Evolutionary conservation across 306 rosid species (phyloP).

Genomic region (Prunus kanzakura): DNA sequence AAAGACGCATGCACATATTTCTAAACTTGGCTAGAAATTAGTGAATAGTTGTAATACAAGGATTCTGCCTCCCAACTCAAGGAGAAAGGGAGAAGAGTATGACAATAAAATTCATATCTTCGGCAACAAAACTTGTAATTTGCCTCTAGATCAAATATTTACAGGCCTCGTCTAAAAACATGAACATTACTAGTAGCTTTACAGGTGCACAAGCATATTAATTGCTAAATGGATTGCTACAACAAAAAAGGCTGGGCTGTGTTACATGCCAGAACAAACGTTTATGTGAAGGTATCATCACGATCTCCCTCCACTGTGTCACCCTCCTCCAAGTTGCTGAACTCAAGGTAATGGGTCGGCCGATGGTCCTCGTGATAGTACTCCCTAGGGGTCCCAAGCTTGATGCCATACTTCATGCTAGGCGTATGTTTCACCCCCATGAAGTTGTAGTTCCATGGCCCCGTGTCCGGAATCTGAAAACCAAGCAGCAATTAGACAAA

Average conservation of each 20-base stretch:
- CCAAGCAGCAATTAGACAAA: slow-evolving; percentile 10
- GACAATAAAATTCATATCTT: not conserved
- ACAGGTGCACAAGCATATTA: not conserved
- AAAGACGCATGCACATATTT: too few relatives aligned
- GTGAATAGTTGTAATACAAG: not conserved
- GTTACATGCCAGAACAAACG: not conserved
- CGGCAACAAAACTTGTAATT: not conserved
- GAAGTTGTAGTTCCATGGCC: slow-evolving; percentile 98
- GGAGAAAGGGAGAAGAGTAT: not conserved
- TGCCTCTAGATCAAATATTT: slow-evolving; percentile 1
- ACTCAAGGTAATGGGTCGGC: slow-evolving; percentile 94
- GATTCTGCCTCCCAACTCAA: not conserved
- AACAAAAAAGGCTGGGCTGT: not conserved
- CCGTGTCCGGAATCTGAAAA: slow-evolving; percentile 81
- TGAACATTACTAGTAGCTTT: not conserved
- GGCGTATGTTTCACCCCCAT: slow-evolving; percentile 97
- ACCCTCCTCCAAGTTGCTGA: slow-evolving; percentile 92
- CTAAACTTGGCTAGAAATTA: not conserved
- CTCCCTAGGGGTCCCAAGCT: slow-evolving; percentile 86
- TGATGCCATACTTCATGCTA: slow-evolving; percentile 84
- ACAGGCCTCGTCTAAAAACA: not conserved
- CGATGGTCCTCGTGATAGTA: slow-evolving; percentile 94
- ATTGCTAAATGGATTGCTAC: not conserved
- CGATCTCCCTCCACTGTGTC: slow-evolving; percentile 84
- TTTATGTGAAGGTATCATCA: slow-evolving; percentile 68